Conservation (phyloP, 768 basidiomycete genomes). For the Rhizopogon vinicolor region DNA sequence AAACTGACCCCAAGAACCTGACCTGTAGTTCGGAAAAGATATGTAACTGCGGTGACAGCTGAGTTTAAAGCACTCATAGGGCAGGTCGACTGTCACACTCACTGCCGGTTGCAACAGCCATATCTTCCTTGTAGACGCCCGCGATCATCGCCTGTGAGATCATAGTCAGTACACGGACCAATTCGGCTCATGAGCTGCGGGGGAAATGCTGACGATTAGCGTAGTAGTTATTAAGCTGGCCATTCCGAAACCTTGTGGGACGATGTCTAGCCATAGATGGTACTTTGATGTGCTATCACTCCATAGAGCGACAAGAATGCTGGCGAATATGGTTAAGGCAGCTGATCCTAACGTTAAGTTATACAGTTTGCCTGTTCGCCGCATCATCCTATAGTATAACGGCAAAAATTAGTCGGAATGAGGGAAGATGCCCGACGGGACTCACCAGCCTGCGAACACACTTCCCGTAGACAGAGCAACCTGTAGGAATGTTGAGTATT, state of each 20-base stretch:
- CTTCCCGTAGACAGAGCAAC: constrained; percentile 81
- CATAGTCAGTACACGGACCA: constrained; percentile 1
- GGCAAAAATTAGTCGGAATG: constrained; percentile 4
- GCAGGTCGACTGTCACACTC: constrained; percentile 30
- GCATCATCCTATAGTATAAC: constrained; percentile 62
- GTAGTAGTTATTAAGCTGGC: constrained; percentile 83
- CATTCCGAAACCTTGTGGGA: constrained; percentile 83
- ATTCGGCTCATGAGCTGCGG: constrained; percentile 6
- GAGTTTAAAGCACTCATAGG: constrained; percentile 4
- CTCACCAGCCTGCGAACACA: constrained; percentile 81
- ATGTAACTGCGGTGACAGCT: constrained; percentile 62
- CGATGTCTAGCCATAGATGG: constrained; percentile 73
- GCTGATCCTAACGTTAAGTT: constrained; percentile 64
- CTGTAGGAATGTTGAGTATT: constrained; percentile 33
- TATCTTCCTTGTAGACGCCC: constrained; percentile 70
- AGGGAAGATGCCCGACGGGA: constrained; percentile 1
- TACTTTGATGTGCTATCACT: constrained; percentile 50
- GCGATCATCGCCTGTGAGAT: constrained; percentile 77
- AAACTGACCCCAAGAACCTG: constrained; percentile 95
- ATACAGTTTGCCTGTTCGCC: constrained; percentile 82
- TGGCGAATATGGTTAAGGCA: constrained; percentile 55
- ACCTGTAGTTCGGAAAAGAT: constrained; percentile 90
- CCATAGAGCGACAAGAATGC: constrained; percentile 63
- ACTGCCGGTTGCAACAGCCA: constrained; percentile 91
- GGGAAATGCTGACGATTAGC: constrained; percentile 57